Conservation (phyloP, 1,284 basidiomycete genomes). For the Apiotrichum brassicae region DNA sequence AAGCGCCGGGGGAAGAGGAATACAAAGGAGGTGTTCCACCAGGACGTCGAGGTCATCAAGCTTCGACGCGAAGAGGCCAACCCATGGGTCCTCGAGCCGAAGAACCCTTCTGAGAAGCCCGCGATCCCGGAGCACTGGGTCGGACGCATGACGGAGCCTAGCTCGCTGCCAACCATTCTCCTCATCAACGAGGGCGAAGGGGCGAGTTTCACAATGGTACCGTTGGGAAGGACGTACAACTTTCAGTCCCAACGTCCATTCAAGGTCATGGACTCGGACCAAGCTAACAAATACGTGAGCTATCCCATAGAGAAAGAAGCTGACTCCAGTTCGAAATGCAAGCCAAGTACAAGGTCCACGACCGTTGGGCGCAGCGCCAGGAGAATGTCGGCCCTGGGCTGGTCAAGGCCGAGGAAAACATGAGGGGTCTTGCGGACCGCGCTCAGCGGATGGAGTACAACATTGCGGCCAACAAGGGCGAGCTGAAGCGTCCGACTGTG, state of each 20-base stretch:
- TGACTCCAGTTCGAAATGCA: conserved; percentile 38
- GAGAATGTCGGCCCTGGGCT: conserved; percentile 15
- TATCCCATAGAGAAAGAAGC: too few relatives aligned
- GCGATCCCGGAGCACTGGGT: conserved; percentile 36
- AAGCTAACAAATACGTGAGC: conserved; percentile 39
- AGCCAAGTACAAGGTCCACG: conserved; percentile 35
- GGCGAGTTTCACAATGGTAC: conserved; percentile 35
- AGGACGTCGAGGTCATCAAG: conserved; percentile 38
- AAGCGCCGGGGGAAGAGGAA: conserved; percentile 21
- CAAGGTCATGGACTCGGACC: conserved; percentile 38
- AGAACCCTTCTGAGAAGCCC: conserved; percentile 17
- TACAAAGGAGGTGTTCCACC: conserved; percentile 39
- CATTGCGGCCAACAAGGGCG: conserved; percentile 22
- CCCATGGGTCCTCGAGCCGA: conserved; percentile 41
- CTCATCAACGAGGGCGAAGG: conserved; percentile 34
- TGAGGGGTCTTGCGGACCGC: conserved; percentile 18
- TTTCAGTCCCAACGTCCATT: conserved; percentile 42
- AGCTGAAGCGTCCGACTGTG: not conserved
- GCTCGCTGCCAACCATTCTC: conserved; percentile 30
- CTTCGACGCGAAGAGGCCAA: conserved; percentile 37
- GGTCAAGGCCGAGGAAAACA: conserved; percentile 12
- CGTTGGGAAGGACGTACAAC: conserved; percentile 36
- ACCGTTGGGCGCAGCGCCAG: conserved; percentile 37
- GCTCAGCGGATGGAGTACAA: conserved; percentile 27
- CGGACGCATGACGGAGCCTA: conserved; percentile 33